phyloP scores from a whole-genome alignment of 805 yeast species.

The Teunomyces aglyptinius region DNA sequence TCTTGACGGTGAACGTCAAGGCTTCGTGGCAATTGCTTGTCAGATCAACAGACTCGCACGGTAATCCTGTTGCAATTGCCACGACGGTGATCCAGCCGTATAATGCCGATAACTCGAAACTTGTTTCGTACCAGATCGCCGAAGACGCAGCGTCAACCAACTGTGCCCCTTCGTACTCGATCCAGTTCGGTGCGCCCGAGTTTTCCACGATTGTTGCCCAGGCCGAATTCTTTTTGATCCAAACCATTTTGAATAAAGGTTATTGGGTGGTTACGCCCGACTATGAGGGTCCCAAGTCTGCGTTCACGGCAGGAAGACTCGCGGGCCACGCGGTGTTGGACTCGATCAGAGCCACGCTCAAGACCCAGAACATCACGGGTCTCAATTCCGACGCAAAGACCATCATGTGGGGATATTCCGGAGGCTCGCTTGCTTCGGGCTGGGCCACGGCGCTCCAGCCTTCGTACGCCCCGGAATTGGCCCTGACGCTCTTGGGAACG shows the following conservation, averaged over 20 bases:
- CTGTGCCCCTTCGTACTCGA: conserved; percentile 21
- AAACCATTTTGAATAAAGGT: conserved; percentile 16
- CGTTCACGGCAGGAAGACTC: conserved; percentile 19
- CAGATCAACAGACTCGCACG: conserved; percentile 19
- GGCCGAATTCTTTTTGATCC: conserved; percentile 14
- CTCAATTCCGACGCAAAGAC: conserved; percentile 13
- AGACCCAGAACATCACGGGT: conserved; percentile 14
- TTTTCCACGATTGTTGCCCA: conserved; percentile 11
- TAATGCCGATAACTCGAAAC: conserved; percentile 20
- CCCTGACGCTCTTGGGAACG: conserved; percentile 21
- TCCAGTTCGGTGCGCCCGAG: conserved; percentile 6
- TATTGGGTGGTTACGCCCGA: conserved; percentile 20
- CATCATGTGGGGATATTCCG: conserved; percentile 23
- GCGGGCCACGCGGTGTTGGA: conserved; percentile 20
- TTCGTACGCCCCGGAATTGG: conserved; percentile 21
- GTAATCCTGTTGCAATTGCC: conserved; percentile 18
- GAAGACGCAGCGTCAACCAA: conserved; percentile 19
- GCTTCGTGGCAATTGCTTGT: conserved; percentile 19
- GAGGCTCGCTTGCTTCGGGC: conserved; percentile 22
- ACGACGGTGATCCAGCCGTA: conserved; percentile 22
- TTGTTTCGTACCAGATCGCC: conserved; percentile 19
- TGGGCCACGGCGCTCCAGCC: conserved; percentile 27
- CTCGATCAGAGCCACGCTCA: conserved; percentile 16
- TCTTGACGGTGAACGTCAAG: conserved; percentile 18
- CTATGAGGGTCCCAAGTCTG: conserved; percentile 19